phyloP scores from a whole-genome alignment of 306 rosid genomes.

The Lagenaria siceraria region DNA sequence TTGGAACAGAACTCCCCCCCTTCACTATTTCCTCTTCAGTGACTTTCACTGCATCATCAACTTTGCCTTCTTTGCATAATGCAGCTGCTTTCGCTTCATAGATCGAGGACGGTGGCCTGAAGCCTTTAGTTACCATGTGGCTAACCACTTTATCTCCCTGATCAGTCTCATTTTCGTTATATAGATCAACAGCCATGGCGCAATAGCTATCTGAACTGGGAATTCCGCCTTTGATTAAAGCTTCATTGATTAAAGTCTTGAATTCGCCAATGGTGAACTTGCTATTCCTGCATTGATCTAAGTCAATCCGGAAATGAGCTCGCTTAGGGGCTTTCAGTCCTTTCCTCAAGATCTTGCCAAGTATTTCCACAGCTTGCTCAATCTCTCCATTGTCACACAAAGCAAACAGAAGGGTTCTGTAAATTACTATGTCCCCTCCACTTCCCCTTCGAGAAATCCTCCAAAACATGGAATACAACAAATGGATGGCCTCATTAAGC shows the following conservation, averaged over 20 bases:
- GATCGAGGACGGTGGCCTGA: slow-evolving; percentile 16
- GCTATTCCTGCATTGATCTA: neutral
- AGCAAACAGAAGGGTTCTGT: slow-evolving; percentile 24
- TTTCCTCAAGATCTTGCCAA: slow-evolving; percentile 31
- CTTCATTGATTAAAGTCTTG: slow-evolving; percentile 18
- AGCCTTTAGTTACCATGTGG: slow-evolving; percentile 19
- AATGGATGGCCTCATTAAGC: slow-evolving; percentile 29
- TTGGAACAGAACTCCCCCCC: slow-evolving; percentile 19
- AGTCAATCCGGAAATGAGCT: slow-evolving; percentile 9
- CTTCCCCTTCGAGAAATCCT: slow-evolving; percentile 34
- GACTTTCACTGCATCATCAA: slow-evolving; percentile 22
- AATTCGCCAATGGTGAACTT: slow-evolving; percentile 3
- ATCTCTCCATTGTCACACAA: slow-evolving; percentile 23
- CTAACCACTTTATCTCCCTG: slow-evolving; percentile 20
- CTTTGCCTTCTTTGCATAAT: slow-evolving; percentile 21
- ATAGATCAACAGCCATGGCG: slow-evolving; percentile 29
- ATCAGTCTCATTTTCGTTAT: slow-evolving; percentile 12
- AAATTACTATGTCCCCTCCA: slow-evolving; percentile 30
- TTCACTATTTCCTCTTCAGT: slow-evolving; percentile 20
- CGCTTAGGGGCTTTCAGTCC: slow-evolving; percentile 28
- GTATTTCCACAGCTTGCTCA: slow-evolving; percentile 27
- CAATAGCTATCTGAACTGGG: slow-evolving; percentile 26
- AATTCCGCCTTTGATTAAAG: slow-evolving; percentile 28
- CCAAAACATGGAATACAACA: slow-evolving; percentile 41
- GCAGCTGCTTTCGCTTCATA: slow-evolving; percentile 25